Percentiles rank a stretch among this genome's conserved stretches.
Conservation (phyloP, 1,284 basidiomycete species). For the Trametes pubescens region DNA sequence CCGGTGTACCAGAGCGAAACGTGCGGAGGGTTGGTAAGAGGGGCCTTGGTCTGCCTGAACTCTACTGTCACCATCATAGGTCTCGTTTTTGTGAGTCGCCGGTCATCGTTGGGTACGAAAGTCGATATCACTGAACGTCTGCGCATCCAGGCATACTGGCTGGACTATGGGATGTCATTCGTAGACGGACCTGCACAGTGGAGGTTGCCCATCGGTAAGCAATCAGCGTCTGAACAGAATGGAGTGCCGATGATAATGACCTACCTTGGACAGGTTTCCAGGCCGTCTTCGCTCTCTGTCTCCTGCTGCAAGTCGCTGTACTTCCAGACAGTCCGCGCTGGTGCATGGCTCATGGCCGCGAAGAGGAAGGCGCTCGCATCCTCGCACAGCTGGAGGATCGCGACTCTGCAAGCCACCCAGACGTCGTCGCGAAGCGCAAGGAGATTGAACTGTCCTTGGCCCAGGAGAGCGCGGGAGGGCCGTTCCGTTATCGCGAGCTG, state of each 20-base stretch:
- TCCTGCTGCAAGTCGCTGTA: slow-evolving; percentile 48
- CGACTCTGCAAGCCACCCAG: slow-evolving; percentile 44
- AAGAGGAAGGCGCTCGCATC: slow-evolving; percentile 47
- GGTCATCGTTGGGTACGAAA: too few relatives aligned
- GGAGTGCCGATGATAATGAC: not conserved
- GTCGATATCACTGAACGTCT: not conserved
- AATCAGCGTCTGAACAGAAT: too few relatives aligned
- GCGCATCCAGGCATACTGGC: slow-evolving; percentile 50
- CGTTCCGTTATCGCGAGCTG: slow-evolving; percentile 42
- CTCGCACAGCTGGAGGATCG: slow-evolving; percentile 50
- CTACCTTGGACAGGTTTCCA: slow-evolving; percentile 44
- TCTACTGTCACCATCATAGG: slow-evolving; percentile 36
- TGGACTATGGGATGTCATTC: slow-evolving; percentile 54
- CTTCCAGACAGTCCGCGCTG: slow-evolving; percentile 54
- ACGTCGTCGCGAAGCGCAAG: slow-evolving; percentile 45
- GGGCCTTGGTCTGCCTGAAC: slow-evolving; percentile 35
- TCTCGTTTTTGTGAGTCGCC: slow-evolving; percentile 26
- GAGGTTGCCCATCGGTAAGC: slow-evolving; percentile 50
- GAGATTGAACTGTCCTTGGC: slow-evolving; percentile 51
- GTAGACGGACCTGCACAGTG: slow-evolving; percentile 48
- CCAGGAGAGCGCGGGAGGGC: slow-evolving; percentile 51
- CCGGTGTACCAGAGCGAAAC: slow-evolving; percentile 39
- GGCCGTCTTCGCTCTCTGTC: slow-evolving; percentile 50
- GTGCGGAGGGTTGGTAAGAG: slow-evolving; percentile 32
- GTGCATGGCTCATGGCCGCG: slow-evolving; percentile 52